These are phyloP conservation scores for Globisporangium radiosum DNA, from an alignment of 352 stramenopile genomes.

Conservation along the genomic window DNA sequence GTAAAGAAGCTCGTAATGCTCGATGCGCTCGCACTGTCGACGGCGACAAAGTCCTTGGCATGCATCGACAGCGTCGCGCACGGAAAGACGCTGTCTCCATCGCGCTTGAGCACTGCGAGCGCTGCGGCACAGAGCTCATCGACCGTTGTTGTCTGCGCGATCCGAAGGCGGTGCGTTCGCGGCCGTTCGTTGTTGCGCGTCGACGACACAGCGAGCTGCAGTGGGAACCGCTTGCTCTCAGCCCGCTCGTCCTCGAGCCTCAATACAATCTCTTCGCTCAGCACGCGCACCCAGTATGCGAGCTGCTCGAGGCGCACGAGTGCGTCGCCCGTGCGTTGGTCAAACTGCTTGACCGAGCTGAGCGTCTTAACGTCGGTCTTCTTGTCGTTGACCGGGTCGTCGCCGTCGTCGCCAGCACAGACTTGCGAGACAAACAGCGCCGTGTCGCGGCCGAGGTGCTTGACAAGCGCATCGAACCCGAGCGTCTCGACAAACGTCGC, in stretches of 20 bases:
- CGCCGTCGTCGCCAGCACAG: constrained; percentile 56
- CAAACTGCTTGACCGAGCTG: constrained; percentile 73
- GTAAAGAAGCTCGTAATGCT: constrained; percentile 75
- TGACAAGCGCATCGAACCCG: constrained; percentile 39
- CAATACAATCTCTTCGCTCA: constrained; percentile 69
- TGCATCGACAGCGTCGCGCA: constrained; percentile 48
- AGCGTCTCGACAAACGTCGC: constrained; percentile 48
- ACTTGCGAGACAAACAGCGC: constrained; percentile 46
- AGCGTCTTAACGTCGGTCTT: constrained; percentile 66
- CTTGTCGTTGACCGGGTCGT: constrained; percentile 66
- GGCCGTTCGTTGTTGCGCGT: constrained; percentile 46
- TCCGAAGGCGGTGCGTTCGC: constrained; percentile 36
- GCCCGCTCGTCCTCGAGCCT: constrained; percentile 72
- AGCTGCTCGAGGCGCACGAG: constrained; percentile 48
- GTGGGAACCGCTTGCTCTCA: constrained; percentile 75
- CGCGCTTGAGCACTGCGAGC: constrained; percentile 42
- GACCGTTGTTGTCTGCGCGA: constrained; percentile 48
- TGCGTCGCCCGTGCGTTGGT: constrained; percentile 42
- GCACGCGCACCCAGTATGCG: constrained; percentile 67
- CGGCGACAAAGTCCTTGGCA: constrained; percentile 62
- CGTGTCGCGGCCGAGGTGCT: constrained; percentile 54
- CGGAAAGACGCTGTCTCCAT: constrained; percentile 52
- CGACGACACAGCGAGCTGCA: constrained; percentile 48
- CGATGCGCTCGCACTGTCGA: constrained; percentile 26
- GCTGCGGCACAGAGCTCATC: constrained; percentile 47